Evolutionary conservation across 2,329 filamentous ascomycete genomes (phyloP), one percentile per base, ranked within the genome.

Genomic region (Pezicula carpinea): DNA sequence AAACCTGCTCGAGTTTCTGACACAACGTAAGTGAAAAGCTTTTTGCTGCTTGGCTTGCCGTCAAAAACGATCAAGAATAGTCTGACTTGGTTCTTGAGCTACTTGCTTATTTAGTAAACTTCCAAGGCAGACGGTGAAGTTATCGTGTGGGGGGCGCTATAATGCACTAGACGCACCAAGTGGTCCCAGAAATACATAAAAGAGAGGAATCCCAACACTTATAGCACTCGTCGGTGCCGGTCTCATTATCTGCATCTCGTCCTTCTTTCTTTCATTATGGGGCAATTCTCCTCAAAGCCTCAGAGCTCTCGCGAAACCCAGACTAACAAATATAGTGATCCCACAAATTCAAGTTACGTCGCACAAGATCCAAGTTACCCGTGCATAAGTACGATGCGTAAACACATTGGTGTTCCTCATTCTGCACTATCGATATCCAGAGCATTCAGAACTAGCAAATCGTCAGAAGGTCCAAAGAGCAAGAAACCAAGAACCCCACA

Each of bases 251-350:
- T 10, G 26, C 10, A 29, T 3, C 26, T 3, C 13, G 13, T n/a
- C 26, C 26, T 29, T 29, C 8, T 29, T 29, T 29, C 26, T 29
- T 29, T 29, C 13, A 29, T 29, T 8, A 29, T 29, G 26, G 26
- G 26, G 26, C 26, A 29, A 11, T 11, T 11, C 13, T 15, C 10
- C 6, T 38, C 35, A 17, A 21, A 38, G 5, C 17, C 17, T 10
- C 35, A 15, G 17, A 13, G 19, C 14, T 22, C n/a, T 22, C 38
- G 22, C 19, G 19, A 23, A 14, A 23, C 19, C 17, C 8, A 15
- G 7, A 23, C 6, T 69, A 21, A 14, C 17, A 36, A 68, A 69
- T 59, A 69, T 66, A 39, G 58, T 62, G 51, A 51, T 59, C 2
- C 65, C 56, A 5, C 68, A 62, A 1, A 66, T 67, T 31, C 53